Conservation (phyloP, 768 basidiomycete genomes). For the Lepiota subincarnata region DNA sequence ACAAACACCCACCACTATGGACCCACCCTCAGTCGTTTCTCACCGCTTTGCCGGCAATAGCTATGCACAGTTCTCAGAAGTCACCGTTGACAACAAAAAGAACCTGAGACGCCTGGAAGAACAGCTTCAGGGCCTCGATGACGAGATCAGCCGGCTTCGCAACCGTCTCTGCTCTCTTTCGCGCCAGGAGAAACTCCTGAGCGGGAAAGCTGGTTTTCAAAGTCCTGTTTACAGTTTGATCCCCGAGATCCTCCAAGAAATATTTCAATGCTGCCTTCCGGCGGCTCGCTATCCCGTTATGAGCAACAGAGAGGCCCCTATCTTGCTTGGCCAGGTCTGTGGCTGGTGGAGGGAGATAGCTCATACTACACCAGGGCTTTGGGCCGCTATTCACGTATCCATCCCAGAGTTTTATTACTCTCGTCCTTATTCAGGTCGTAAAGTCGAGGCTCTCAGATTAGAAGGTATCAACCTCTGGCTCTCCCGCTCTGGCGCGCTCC, state of each 20-base stretch:
- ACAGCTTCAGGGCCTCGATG: not conserved
- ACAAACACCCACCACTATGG: no score
- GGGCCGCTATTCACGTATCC: conserved; percentile 18
- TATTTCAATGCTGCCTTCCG: conserved; percentile 19
- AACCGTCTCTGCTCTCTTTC: not conserved
- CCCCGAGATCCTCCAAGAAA: conserved; percentile 17
- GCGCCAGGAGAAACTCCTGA: conserved; percentile 1
- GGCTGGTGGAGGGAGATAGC: conserved; percentile 19
- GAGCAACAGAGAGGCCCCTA: conserved; percentile 13
- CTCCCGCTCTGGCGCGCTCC: not conserved
- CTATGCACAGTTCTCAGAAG: no score
- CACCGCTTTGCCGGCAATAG: no score
- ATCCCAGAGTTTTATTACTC: conserved; percentile 4
- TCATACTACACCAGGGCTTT: conserved; percentile 19
- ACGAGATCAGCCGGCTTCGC: not conserved
- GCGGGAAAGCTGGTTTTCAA: not conserved
- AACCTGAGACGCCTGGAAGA: not conserved
- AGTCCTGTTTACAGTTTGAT: conserved; percentile 16
- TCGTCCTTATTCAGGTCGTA: not conserved
- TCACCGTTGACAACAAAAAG: no score
- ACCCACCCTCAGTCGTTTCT: no score
- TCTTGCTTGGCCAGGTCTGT: conserved; percentile 20
- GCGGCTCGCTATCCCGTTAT: conserved; percentile 14
- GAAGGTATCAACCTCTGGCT: not conserved
- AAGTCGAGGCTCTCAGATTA: not conserved